Conservation (phyloP, 495 filamentous ascomycete species). For the Filosporella fistucella region DNA sequence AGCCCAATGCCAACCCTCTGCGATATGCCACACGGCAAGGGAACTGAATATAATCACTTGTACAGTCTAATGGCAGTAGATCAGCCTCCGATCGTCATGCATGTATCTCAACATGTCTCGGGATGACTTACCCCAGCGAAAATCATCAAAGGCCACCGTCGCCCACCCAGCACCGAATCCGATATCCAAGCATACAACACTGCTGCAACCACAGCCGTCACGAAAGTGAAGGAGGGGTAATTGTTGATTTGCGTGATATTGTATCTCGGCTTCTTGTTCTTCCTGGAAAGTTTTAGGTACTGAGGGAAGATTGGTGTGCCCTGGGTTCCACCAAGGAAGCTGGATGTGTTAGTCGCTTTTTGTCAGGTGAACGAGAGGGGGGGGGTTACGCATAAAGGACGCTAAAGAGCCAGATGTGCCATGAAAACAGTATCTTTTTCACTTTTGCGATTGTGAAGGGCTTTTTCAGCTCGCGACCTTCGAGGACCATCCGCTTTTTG, state of each 20-base stretch:
- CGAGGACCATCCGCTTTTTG: not conserved
- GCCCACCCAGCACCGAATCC: constrained; percentile 14
- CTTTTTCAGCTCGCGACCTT: constrained; percentile 5
- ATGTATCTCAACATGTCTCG: too few relatives aligned
- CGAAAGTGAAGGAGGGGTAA: constrained; percentile 26
- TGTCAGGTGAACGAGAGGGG: too few relatives aligned
- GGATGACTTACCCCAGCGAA: constrained; percentile 11
- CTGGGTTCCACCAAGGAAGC: not conserved
- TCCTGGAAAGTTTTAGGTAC: constrained; percentile 35
- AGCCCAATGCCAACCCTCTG: constrained; percentile 26
- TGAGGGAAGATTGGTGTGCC: constrained; percentile 18
- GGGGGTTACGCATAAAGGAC: constrained; percentile 15
- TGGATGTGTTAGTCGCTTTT: too few relatives aligned
- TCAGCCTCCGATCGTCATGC: too few relatives aligned
- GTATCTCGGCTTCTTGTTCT: constrained; percentile 35
- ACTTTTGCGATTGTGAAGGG: constrained; percentile 12
- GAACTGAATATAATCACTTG: too few relatives aligned
- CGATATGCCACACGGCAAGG: constrained; percentile 20
- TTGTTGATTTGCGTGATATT: constrained; percentile 35
- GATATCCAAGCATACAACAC: constrained; percentile 23
- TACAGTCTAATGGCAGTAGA: too few relatives aligned
- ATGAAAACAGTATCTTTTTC: constrained; percentile 12
- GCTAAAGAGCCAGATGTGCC: constrained; percentile 11
- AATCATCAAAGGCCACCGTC: constrained; percentile 20
- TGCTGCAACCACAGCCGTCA: constrained; percentile 20